phyloP scores from a whole-genome alignment of 176 grass and related monocot species.

The Cymbopogon citratus region DNA sequence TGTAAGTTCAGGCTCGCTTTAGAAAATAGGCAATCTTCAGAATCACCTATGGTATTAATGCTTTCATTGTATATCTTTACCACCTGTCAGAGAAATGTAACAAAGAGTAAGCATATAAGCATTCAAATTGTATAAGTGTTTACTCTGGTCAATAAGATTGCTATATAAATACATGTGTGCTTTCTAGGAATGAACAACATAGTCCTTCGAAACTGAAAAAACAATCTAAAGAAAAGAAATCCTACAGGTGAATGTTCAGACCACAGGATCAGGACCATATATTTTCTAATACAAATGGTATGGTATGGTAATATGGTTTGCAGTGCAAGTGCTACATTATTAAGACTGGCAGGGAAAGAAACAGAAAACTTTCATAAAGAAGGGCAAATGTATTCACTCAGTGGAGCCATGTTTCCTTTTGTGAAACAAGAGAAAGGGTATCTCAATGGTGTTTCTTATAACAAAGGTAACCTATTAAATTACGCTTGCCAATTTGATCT shows the following conservation, averaged over 20 bases:
- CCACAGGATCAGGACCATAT: no score
- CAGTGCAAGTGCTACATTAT: background rate
- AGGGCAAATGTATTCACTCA: background rate
- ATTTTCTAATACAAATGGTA: no score
- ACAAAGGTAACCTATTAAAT: background rate
- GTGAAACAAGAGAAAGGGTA: conserved; percentile 4
- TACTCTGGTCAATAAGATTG: background rate
- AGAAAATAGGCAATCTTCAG: conserved; percentile 38
- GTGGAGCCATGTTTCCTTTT: background rate
- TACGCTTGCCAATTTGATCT: background rate
- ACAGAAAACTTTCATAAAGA: background rate
- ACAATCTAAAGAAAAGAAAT: background rate
- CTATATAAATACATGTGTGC: background rate
- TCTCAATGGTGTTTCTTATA: background rate
- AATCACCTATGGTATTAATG: conserved; percentile 16
- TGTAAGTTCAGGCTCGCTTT: conserved; percentile 39
- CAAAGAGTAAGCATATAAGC: conserved; percentile 12
- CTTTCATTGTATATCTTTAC: conserved; percentile 51
- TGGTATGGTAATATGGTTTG: background rate
- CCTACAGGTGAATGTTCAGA: no score
- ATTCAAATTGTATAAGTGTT: background rate
- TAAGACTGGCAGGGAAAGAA: background rate
- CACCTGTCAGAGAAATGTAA: conserved; percentile 25
- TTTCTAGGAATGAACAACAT: conserved; percentile 7
- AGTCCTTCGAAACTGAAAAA: conserved; percentile 5